Percentiles rank a stretch among this genome's conserved stretches.
phyloP scores from a whole-genome alignment of 371 early-diverging fungal genomes.

The Rhizopus sp. region DNA sequence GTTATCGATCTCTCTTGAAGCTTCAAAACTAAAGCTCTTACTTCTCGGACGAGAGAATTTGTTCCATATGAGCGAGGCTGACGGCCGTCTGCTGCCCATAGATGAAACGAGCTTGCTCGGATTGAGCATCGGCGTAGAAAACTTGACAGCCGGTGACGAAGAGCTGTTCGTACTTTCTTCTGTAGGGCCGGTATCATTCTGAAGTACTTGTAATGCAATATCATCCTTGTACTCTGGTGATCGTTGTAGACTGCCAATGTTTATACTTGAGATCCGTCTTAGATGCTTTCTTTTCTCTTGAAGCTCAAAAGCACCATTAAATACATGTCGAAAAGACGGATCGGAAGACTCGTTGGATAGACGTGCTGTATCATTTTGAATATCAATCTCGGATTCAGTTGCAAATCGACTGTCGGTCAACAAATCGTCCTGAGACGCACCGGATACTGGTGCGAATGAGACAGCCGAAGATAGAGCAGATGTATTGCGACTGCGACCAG shows the following conservation, averaged over 20 bases:
- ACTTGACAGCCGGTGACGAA: not conserved
- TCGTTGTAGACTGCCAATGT: slow-evolving; percentile 4
- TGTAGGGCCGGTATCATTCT: no score
- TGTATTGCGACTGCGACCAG: not conserved
- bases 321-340: not conserved
- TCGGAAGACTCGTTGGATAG: not conserved
- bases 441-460: not conserved
- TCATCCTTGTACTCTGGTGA: not conserved
- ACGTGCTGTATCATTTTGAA: not conserved
- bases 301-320: not conserved
- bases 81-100: not conserved
- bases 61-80: not conserved
- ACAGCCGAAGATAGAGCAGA: not conserved
- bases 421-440: not conserved
- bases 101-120: not conserved
- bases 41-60: not conserved
- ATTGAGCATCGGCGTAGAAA: not conserved
- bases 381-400: not conserved
- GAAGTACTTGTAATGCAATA: not conserved
- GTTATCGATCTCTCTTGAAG: not conserved
- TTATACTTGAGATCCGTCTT: slow-evolving; percentile 8
- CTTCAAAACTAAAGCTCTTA: not conserved
- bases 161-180: not conserved
- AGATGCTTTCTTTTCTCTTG: not conserved
- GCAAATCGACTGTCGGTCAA: not conserved